Conservation (phyloP, 2,329 filamentous ascomycete genomes). For the Chlorencoelia australis region DNA sequence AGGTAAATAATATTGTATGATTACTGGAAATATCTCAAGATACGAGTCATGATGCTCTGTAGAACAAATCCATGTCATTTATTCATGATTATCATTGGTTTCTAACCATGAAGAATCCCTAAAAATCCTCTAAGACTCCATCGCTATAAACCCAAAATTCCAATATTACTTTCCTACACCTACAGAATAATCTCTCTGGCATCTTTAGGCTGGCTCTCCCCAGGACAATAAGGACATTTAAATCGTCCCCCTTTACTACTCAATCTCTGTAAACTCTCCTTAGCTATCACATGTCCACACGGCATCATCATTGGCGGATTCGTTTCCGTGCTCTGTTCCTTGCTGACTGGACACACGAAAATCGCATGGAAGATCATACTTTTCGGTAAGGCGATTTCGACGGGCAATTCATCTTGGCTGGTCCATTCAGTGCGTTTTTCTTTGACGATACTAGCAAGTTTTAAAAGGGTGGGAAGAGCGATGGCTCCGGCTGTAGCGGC, state of each 20-base stretch:
- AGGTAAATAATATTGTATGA: too few species aligned
- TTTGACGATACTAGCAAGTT: slow-evolving; percentile 78
- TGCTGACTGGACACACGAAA: slow-evolving; percentile 94
- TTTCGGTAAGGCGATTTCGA: slow-evolving; percentile 52
- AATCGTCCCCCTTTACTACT: slow-evolving; percentile 64
- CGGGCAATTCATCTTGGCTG: slow-evolving; percentile 78
- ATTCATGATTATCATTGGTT: too few species aligned
- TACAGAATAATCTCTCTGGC: slow-evolving; percentile 36
- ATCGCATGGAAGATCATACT: slow-evolving; percentile 80
- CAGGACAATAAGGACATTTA: slow-evolving; percentile 95
- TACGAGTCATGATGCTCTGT: too few species aligned
- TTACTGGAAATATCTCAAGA: too few species aligned
- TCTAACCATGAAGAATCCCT: too few species aligned
- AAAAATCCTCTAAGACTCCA: too few species aligned
- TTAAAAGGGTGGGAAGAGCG: slow-evolving; percentile 78
- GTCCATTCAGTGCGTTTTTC: slow-evolving; percentile 93
- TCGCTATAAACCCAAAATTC: too few species aligned
- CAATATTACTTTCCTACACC: too few species aligned
- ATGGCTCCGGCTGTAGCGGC: slow-evolving; percentile 88
- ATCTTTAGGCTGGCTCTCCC: slow-evolving; percentile 68
- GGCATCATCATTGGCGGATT: slow-evolving; percentile 97
- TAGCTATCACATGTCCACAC: slow-evolving; percentile 87
- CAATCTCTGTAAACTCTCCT: slow-evolving; percentile 70
- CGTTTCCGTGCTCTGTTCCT: slow-evolving; percentile 84
- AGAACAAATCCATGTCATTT: too few species aligned